These are phyloP conservation scores for Fusarium devonianum DNA, from an alignment of 2,329 filamentous ascomycete genomes.

Conservation along the genomic window DNA sequence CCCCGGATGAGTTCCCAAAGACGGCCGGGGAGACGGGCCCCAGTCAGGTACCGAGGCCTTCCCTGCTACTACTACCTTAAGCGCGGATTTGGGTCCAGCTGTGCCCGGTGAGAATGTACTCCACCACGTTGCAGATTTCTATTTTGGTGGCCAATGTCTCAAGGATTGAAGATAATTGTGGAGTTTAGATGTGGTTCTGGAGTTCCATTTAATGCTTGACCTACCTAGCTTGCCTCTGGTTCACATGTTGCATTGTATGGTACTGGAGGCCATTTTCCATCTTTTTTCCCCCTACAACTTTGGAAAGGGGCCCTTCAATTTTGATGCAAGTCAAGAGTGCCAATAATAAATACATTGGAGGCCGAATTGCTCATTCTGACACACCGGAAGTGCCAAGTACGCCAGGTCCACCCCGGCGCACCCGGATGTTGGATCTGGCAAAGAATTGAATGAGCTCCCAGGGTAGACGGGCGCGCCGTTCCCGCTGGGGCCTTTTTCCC, in stretches of 20 bases:
- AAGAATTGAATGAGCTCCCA: conserved; percentile 5
- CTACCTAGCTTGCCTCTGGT: too few species aligned
- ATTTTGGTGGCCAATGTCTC: conserved; percentile 5
- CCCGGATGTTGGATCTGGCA: conserved; percentile 34
- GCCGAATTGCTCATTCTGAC: conserved; percentile 12
- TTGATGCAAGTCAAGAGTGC: conserved; percentile 3
- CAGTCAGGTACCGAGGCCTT: neutral
- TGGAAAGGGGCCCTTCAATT: conserved; percentile 5
- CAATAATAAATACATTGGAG: conserved; percentile 1
- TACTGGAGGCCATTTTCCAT: too few species aligned
- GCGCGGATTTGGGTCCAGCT: too few species aligned
- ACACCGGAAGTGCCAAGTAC: conserved; percentile 23
- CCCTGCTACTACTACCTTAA: too few species aligned
- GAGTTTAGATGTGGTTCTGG: neutral
- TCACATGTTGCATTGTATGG: too few species aligned
- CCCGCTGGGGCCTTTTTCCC: conserved; percentile 18
- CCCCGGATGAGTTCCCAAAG: conserved; percentile 3
- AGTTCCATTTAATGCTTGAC: conserved; percentile 17
- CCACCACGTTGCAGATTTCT: conserved; percentile 3
- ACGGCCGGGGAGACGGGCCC: neutral
- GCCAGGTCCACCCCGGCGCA: conserved; percentile 17
- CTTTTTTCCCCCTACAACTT: too few species aligned
- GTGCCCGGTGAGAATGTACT: neutral
- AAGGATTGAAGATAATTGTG: conserved; percentile 4
- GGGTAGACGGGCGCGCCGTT: conserved; percentile 19